Evolutionary conservation across 2,329 filamentous ascomycete species (phyloP), one percentile per base, ranked within the genome.

Genomic region (Aspergillus intermedius): DNA sequence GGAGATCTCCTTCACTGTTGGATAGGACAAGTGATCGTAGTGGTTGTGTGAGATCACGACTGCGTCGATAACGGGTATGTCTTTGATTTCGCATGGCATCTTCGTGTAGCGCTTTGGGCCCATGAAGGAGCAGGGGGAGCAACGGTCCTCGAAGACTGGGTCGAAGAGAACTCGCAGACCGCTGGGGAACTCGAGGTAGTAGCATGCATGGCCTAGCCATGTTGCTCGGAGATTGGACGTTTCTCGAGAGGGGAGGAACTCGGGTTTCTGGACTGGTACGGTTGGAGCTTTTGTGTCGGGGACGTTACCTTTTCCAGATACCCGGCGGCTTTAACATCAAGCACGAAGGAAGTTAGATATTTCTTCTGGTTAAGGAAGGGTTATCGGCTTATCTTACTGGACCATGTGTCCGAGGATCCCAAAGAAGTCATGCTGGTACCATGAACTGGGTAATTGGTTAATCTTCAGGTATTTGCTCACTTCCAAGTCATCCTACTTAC

Each of bases 141-240:
- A 96, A 59, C 88, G 83, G 54, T 89, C 82, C 65, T 91, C 88
- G 57, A 96, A 95, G 30, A 96, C 91, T 1, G 91, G 91, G 62
- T 96, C 91, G 66, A 95, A 96, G 3, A 97, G 80, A 3, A 95
- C 88, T 47, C 91, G 83, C 46, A 97, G 75, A 1, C 91, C 91
- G 12, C 80, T 79, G 1, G 90, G 89, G 60, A 91, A 96, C 68
- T 96, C 91, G 58, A 95, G 82, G 61, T 88, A 91, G 73, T 90
- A 95, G 73, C 90, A 95, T 3, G 91, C 91, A 67, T 97, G 91
- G 32, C 91, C 91, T 2, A 97, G 82, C 91, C 91, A 96, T 37
- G 91, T 97, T 30, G 91, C 88, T 47, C 90, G 83, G 21, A 97
- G 77, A 37, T 79, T 76, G 15, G 70, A 55, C 2, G 78, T 80